Conservation (phyloP, 139 green algal genomes). For the Coelastrella sp. region DNA sequence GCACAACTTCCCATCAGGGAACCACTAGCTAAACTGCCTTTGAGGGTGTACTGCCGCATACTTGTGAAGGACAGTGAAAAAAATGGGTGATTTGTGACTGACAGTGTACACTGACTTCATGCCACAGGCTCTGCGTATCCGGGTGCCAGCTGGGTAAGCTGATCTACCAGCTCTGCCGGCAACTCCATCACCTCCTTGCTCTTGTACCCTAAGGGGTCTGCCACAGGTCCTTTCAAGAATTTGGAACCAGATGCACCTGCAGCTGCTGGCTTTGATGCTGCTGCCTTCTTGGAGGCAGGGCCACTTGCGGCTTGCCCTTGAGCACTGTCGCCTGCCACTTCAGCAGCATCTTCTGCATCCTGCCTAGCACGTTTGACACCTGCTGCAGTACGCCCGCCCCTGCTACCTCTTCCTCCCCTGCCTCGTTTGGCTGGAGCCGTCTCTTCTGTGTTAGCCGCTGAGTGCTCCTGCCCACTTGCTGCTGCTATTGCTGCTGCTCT, state of each 20-base stretch:
- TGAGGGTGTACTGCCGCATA: too few relatives aligned
- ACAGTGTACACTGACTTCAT: too few relatives aligned
- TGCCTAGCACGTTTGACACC: neutral
- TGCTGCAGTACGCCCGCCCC: neutral
- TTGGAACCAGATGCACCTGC: neutral
- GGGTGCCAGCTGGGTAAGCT: neutral
- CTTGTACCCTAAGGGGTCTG: conserved; percentile 36
- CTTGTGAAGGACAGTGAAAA: too few relatives aligned
- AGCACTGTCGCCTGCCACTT: neutral
- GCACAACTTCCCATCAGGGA: too few relatives aligned
- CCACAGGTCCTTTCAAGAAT: neutral
- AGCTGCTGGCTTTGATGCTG: conserved; percentile 13
- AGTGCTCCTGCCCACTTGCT: neutral
- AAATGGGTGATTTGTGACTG: too few relatives aligned
- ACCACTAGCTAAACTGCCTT: too few relatives aligned
- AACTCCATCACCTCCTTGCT: neutral
- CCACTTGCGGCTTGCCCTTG: neutral
- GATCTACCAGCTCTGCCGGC: conserved; percentile 1
- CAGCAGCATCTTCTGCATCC: neutral
- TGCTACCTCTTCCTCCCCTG: conserved; percentile 9
- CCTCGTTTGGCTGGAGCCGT: neutral
- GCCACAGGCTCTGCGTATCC: neutral
- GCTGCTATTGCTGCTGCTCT: neutral
- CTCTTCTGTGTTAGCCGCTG: neutral
- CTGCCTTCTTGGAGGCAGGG: conserved; percentile 5